Base-by-base conservation (phyloP, 306 rosid genomes). In the Ormosia emarginata region DNA sequence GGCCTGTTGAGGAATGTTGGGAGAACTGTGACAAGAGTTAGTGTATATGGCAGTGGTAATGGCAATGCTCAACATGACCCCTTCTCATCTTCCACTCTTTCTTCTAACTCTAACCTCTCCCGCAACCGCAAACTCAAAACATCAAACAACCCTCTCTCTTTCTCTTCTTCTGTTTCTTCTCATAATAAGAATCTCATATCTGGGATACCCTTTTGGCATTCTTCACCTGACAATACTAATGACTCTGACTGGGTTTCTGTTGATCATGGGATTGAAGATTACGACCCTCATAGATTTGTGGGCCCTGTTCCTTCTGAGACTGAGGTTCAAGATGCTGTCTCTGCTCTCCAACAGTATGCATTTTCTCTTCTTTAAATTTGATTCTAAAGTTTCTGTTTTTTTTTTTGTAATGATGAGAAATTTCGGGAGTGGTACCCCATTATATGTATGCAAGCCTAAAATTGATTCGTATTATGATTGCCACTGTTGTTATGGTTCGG, bases 1-100 rank as follows among this genome's bases (percentile, higher is more conserved):
- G 24, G 24, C 24, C 0, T 24, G 24, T 24, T 24, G 24, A 24
- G 24, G 24, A 41, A 81, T 1, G 85, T 80, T 8, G 79, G 91
- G 1, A 82, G 91, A 78, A 83, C 81, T 3, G 83, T 81, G 17
- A 62, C 89, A 24, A 24, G 1, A 24, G 68, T 85, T n/a, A 67
- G 80, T 30, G 57, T 32, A 14, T 8, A 12, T 14, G 75, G 67
- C 32, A 55, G 33, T n/a, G n/a, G n/a, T n/a, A n/a, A n/a, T n/a
- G n/a, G n/a, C n/a, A n/a, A n/a, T n/a, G n/a, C n/a, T n/a, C n/a
- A n/a, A n/a, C n/a, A n/a, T n/a, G n/a, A n/a, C n/a, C 24, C 24
- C 24, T 24, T 24, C 24, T 24, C 24, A 24, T 24, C 24, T 24
- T 24, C 24, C 24, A 24, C 24, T 24, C 24, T 24, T 24, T 24